Conservation (phyloP, 805 yeast species). For the Myxozyma neglecta region DNA sequence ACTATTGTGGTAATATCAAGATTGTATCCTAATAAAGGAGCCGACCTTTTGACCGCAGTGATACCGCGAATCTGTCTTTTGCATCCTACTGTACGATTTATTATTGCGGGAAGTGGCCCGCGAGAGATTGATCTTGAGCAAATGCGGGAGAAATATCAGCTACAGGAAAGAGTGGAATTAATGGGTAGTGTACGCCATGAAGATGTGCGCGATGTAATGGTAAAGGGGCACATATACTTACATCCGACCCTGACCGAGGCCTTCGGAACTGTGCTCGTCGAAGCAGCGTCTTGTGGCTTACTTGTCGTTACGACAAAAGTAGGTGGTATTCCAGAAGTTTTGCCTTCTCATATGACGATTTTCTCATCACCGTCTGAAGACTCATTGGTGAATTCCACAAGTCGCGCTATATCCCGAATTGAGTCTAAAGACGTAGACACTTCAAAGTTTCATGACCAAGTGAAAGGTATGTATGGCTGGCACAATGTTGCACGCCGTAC, state of each 20-base stretch:
- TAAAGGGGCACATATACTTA: slow-evolving; percentile 86
- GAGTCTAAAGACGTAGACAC: slow-evolving; percentile 65
- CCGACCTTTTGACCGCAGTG: slow-evolving; percentile 78
- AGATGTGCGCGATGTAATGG: slow-evolving; percentile 88
- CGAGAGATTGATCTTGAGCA: slow-evolving; percentile 91
- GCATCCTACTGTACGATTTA: slow-evolving; percentile 65
- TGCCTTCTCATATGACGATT: slow-evolving; percentile 89
- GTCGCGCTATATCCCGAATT: slow-evolving; percentile 65
- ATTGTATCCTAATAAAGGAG: slow-evolving; percentile 93
- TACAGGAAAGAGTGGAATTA: slow-evolving; percentile 84
- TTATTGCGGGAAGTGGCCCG: slow-evolving; percentile 97
- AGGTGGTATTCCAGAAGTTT: slow-evolving; percentile 96
- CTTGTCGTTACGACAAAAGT: slow-evolving; percentile 92
- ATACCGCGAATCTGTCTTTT: slow-evolving; percentile 77
- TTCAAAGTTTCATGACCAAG: slow-evolving; percentile 71
- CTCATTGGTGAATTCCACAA: slow-evolving; percentile 68
- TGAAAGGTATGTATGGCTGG: slow-evolving; percentile 89
- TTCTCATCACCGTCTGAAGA: slow-evolving; percentile 88
- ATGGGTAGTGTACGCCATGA: slow-evolving; percentile 90
- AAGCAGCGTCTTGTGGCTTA: slow-evolving; percentile 95
- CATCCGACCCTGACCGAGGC: slow-evolving; percentile 97
- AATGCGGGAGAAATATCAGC: slow-evolving; percentile 80
- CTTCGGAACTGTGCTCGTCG: slow-evolving; percentile 94
- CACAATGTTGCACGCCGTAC: slow-evolving; percentile 82
- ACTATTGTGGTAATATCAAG: slow-evolving; percentile 90